phyloP scores from a whole-genome alignment of 2,329 filamentous ascomycete species.

The Fusarium nematophilum region DNA sequence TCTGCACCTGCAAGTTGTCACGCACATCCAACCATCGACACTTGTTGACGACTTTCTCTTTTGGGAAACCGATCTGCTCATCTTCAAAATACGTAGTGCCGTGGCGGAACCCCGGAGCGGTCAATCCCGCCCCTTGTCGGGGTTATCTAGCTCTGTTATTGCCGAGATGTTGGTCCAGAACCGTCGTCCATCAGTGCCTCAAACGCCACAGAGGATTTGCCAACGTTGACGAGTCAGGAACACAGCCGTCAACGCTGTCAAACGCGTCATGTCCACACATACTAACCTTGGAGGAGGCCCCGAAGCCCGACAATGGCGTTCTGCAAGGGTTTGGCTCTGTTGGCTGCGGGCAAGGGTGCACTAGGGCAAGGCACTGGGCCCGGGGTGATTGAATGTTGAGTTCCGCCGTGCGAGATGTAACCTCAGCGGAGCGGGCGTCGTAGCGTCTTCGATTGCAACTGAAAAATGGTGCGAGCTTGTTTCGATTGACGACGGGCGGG shows the following conservation, averaged over 20 bases:
- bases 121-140: no score
- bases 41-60: no score
- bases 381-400: background rate
- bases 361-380: background rate
- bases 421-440: background rate
- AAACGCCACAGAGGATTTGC: background rate
- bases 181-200: background rate
- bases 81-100: no score
- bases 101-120: no score
- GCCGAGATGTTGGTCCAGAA: no score
- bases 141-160: no score
- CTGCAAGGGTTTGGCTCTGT: no score
- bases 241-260: background rate
- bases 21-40: no score
- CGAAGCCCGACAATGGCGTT: no score
- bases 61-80: no score
- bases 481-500: background rate
- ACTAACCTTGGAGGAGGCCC: background rate
- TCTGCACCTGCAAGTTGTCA: no score
- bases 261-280: background rate
- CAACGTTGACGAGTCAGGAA: background rate
- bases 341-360: background rate
- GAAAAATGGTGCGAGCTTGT: conserved; percentile 10
- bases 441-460: background rate
- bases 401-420: conserved; percentile 9